These are phyloP conservation scores for Murraya paniculata DNA, from an alignment of 345 rosid species.

Conservation along the genomic window DNA sequence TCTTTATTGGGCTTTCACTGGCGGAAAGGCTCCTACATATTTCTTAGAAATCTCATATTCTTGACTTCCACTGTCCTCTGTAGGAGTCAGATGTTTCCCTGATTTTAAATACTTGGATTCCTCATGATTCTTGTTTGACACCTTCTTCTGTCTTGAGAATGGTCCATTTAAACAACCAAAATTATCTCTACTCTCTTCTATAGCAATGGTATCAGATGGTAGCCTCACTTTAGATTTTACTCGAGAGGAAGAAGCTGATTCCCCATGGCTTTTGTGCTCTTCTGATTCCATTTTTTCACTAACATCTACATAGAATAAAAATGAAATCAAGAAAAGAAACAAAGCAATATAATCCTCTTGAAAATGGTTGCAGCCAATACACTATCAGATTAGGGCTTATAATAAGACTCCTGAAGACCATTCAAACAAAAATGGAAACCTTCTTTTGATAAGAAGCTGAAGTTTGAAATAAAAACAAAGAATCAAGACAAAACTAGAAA, in stretches of 20 bases:
- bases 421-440: constrained; percentile 7
- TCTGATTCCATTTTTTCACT: constrained; percentile 30
- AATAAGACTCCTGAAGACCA: constrained; percentile 5
- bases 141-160: constrained; percentile 22
- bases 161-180: constrained; percentile 26
- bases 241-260: constrained; percentile 21
- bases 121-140: constrained; percentile 17
- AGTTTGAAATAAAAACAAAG: not conserved
- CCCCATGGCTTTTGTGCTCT: constrained; percentile 18
- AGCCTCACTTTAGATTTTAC: constrained; percentile 15
- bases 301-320: constrained; percentile 47
- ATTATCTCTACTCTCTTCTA: constrained; percentile 14
- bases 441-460: not conserved
- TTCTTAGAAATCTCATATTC: constrained; percentile 16
- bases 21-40: constrained; percentile 1
- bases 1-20: constrained; percentile 14
- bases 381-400: constrained; percentile 1
- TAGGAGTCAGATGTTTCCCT: constrained; percentile 13
- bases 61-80: constrained; percentile 22
- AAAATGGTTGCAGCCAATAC: constrained; percentile 14
- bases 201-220: constrained; percentile 11
- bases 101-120: constrained; percentile 23
- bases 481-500: constrained; percentile 10
- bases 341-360: constrained; percentile 20
- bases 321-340: constrained; percentile 25